phyloP scores from a whole-genome alignment of 345 rosid species.

The Brassica nigra region DNA sequence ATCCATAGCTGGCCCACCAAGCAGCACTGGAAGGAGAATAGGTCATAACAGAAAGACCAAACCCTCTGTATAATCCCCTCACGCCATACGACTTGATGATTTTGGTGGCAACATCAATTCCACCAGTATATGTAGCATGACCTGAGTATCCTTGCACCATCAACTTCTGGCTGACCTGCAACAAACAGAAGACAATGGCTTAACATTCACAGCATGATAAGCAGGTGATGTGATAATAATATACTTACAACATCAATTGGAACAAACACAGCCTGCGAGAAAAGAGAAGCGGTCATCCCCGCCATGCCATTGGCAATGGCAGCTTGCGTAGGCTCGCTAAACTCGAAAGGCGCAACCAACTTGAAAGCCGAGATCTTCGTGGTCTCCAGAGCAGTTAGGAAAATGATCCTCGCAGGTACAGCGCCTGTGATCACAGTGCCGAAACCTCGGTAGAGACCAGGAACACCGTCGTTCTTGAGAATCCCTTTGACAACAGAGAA shows the following conservation, averaged over 20 bases:
- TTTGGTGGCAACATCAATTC: constrained; percentile 87
- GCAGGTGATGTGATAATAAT: background rate
- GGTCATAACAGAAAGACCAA: constrained; percentile 90
- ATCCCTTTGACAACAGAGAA: constrained; percentile 76
- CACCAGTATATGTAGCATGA: constrained; percentile 80
- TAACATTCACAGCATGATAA: background rate
- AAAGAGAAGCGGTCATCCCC: constrained; percentile 91
- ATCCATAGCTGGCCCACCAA: constrained; percentile 99
- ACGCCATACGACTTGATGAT: constrained; percentile 76
- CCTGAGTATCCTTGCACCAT: constrained; percentile 99
- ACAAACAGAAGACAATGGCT: background rate
- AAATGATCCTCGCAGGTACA: constrained; percentile 83
- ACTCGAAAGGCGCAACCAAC: constrained; percentile 62
- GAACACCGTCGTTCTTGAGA: constrained; percentile 78
- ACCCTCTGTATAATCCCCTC: constrained; percentile 89
- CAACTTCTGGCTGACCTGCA: constrained; percentile 93
- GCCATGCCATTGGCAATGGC: constrained; percentile 95
- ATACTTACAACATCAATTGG: constrained; percentile 89
- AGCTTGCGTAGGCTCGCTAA: constrained; percentile 80
- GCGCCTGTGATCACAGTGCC: constrained; percentile 96
- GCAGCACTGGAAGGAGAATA: constrained; percentile 98
- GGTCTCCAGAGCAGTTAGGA: constrained; percentile 88
- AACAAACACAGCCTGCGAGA: constrained; percentile 86
- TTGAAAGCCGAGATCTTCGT: constrained; percentile 76
- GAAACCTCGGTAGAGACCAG: constrained; percentile 92